Evolutionary conservation across 805 yeast species (phyloP), one percentile per base, ranked within the genome.

Genomic region (Helenozyma rhizophorensis): DNA sequence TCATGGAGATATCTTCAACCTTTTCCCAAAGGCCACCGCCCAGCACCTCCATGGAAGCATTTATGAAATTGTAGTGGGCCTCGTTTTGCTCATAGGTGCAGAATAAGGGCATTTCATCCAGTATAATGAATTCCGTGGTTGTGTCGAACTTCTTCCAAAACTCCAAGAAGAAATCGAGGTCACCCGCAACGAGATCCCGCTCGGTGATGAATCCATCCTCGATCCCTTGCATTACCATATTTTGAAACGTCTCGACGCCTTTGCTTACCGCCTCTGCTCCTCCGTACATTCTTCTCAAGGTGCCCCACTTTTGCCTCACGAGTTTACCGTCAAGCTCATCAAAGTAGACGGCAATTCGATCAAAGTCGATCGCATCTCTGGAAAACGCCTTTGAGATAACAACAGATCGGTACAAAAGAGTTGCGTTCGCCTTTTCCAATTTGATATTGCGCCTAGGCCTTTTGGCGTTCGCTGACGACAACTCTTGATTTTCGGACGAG

Each of bases 221-320:
- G 14, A 85, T 77, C 0, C 79, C 80, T 24, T 62, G 58, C 22
- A 79, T 46, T 15, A 88, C 70, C 14, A 84, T 67, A 14, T 65
- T 66, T 47, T 84, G 90, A 80, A 93, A 89, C 9, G 71, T 70
- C 26, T 70, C 72, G 26, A 83, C 63, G 0, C 80, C 83, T 31
- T 70, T 66, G 11, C 60, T 56, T 0, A 93, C 93, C 23, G 80
- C 74, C 7, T 47, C 48, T 3, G 54, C 40, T 7, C 72, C 70
- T 39, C 72, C 68, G 45, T 65, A 48, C 51, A 51, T 61, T 25
- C 75, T 72, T 26, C 85, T 68, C 7, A 83, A 68, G 13, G 74
- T 65, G 2, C 82, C 76, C 96, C 96, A 89, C 38, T 74, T 78
- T 31, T 75, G 73, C 41, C 69, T 70, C 17, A 81, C 57, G 9